A percentile compares a stretch with the other conserved stretches of the same genome.
Evolutionary conservation across 1,139 yeast genomes (phyloP).

Genomic region (Debaryomyces nepalensis): DNA sequence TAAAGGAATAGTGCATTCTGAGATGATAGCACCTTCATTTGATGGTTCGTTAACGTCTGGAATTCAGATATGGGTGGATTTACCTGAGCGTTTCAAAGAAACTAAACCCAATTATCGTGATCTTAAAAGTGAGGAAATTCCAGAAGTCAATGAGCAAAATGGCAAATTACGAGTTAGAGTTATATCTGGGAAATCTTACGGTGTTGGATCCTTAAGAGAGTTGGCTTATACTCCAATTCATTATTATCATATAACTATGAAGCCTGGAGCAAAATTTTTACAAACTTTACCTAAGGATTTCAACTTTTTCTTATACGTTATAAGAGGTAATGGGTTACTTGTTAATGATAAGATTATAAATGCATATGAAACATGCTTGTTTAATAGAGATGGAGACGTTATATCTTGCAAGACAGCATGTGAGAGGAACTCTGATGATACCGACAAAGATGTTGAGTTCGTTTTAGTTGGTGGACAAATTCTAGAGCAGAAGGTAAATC

Average conservation of each 20-base stretch:
- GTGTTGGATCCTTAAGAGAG: slow-evolving; percentile 72
- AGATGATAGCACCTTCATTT: slow-evolving; percentile 70
- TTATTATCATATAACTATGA: slow-evolving; percentile 68
- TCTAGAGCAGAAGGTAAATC: slow-evolving; percentile 76
- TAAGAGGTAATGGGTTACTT: slow-evolving; percentile 60
- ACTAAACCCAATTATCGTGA: slow-evolving; percentile 82
- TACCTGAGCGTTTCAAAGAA: slow-evolving; percentile 71
- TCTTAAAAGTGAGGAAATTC: slow-evolving; percentile 73
- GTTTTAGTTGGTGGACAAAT: slow-evolving; percentile 78
- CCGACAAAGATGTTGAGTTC: slow-evolving; percentile 52
- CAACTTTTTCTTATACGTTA: slow-evolving; percentile 74
- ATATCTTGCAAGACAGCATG: slow-evolving; percentile 53
- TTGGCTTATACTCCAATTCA: slow-evolving; percentile 86
- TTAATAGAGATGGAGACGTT: slow-evolving; percentile 65
- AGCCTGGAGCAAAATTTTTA: slow-evolving; percentile 68
- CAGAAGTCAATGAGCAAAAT: slow-evolving; percentile 63
- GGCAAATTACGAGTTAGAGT: slow-evolving; percentile 73
- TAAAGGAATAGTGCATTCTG: slow-evolving; percentile 82
- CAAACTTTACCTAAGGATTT: slow-evolving; percentile 68
- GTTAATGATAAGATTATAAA: slow-evolving; percentile 50
- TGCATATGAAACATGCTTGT: slow-evolving; percentile 61
- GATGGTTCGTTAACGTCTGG: slow-evolving; percentile 68
- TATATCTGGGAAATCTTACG: slow-evolving; percentile 78
- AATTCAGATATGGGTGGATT: slow-evolving; percentile 90
- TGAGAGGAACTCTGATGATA: slow-evolving; percentile 27